Evolutionary conservation across 371 early-diverging fungal species (phyloP).

Genomic region (Choanephora cucurbitarum): DNA sequence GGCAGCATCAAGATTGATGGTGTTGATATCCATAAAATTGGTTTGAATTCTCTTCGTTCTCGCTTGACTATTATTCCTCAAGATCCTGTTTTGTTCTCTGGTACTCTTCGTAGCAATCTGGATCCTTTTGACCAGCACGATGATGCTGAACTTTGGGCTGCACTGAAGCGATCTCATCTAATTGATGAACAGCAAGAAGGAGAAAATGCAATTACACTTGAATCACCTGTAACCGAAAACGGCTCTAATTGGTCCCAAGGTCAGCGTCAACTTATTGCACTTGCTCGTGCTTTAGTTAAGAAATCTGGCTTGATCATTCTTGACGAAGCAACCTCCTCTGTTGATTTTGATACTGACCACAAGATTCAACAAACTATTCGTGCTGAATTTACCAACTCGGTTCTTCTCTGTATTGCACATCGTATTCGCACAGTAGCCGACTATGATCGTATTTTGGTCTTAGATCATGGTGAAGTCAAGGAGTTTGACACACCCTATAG

Average conservation of each 20-base stretch:
- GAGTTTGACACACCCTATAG: slow-evolving; percentile 72
- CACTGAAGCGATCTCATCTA: slow-evolving; percentile 64
- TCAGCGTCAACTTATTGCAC: slow-evolving; percentile 84
- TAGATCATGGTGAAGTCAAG: slow-evolving; percentile 78
- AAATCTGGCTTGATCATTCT: slow-evolving; percentile 74
- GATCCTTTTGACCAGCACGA: slow-evolving; percentile 72
- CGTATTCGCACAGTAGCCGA: slow-evolving; percentile 86
- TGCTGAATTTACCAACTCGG: slow-evolving; percentile 60
- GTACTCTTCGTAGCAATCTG: slow-evolving; percentile 78
- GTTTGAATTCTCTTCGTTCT: slow-evolving; percentile 64
- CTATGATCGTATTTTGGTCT: slow-evolving; percentile 85
- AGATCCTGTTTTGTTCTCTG: slow-evolving; percentile 78
- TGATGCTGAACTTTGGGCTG: slow-evolving; percentile 82
- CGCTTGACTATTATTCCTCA: slow-evolving; percentile 76
- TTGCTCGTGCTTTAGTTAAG: slow-evolving; percentile 83
- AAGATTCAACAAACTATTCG: slow-evolving; percentile 83
- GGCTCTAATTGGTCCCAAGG: slow-evolving; percentile 87
- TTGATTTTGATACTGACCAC: slow-evolving; percentile 77
- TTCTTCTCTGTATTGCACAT: slow-evolving; percentile 79
- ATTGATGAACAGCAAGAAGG: slow-evolving; percentile 52
- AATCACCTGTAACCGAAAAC: slow-evolving; percentile 64
- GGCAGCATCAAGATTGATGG: slow-evolving; percentile 74
- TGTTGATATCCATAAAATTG: slow-evolving; percentile 68
- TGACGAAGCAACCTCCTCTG: slow-evolving; percentile 85
- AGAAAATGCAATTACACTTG: slow-evolving; percentile 31